Conservation (phyloP, 257 asterid species). For the Penstemon davidsonii region DNA sequence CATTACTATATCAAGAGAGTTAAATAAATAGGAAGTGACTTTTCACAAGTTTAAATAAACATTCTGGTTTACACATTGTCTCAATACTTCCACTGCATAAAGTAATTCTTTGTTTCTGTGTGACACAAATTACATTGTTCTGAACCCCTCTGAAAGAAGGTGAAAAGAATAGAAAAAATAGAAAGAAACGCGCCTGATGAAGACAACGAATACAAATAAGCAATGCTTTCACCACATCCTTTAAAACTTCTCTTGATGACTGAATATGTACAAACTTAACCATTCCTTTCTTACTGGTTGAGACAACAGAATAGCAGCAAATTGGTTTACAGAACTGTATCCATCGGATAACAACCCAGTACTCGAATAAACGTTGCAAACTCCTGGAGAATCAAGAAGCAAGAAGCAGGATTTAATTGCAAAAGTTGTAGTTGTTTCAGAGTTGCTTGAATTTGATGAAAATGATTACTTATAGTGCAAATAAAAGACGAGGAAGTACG, state of each 20-base stretch:
- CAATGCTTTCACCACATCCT: not conserved
- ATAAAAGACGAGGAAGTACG: constrained; percentile 3
- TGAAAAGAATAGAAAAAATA: constrained; percentile 17
- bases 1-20: too few relatives aligned
- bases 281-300: constrained; percentile 5
- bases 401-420: not conserved
- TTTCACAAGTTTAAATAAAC: not conserved
- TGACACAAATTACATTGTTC: not conserved
- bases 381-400: constrained; percentile 32
- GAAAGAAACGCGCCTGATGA: constrained; percentile 11
- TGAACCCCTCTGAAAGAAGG: not conserved
- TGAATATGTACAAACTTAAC: constrained; percentile 2
- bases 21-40: too few relatives aligned
- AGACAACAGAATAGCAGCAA: not conserved
- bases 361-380: constrained; percentile 62
- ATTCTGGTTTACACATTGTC: not conserved
- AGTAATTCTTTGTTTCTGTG: not conserved
- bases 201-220: not conserved
- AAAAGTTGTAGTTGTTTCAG: not conserved
- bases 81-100: not conserved
- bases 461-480: not conserved
- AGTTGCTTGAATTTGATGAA: not conserved
- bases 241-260: not conserved
- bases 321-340: constrained; percentile 32
- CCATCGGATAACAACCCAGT: constrained; percentile 66